A percentile compares a stretch with the other conserved stretches of the same genome.
These are phyloP conservation scores for Fusarium pseudoanthophilum DNA, from an alignment of 2,329 filamentous ascomycete genomes.

Conservation along the genomic window DNA sequence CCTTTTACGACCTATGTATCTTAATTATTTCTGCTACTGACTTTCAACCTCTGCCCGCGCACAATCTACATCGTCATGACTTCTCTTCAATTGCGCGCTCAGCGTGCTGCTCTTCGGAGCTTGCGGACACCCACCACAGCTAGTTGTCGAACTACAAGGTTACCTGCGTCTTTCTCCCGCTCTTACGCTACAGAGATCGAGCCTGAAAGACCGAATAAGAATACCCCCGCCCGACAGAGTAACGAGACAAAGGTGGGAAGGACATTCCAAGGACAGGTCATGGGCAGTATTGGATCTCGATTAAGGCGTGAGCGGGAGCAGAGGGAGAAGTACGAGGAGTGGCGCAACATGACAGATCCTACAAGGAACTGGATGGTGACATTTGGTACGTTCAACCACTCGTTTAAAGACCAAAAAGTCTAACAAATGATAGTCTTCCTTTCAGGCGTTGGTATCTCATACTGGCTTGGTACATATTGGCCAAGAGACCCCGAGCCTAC, in stretches of 20 bases:
- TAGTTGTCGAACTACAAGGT: constrained; percentile 25
- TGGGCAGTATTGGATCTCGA: constrained; percentile 66
- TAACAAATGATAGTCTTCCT: constrained; percentile 59
- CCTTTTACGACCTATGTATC: background rate
- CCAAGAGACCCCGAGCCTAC: constrained; percentile 60
- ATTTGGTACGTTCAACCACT: constrained; percentile 58
- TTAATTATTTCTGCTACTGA: constrained; percentile 17
- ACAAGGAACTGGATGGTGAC: constrained; percentile 63
- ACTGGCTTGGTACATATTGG: constrained; percentile 68
- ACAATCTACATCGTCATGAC: constrained; percentile 39
- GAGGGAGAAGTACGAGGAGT: constrained; percentile 60
- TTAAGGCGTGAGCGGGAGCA: constrained; percentile 66
- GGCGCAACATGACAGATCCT: constrained; percentile 54
- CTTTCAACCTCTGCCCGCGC: constrained; percentile 5
- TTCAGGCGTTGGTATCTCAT: constrained; percentile 62
- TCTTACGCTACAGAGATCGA: constrained; percentile 52
- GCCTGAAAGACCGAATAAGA: constrained; percentile 49
- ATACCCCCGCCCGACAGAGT: constrained; percentile 42
- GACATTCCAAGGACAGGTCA: constrained; percentile 68
- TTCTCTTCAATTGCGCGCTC: constrained; percentile 49
- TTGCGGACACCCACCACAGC: constrained; percentile 37
- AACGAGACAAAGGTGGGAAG: constrained; percentile 54
- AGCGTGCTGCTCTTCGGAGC: constrained; percentile 47
- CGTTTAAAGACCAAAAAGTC: background rate
- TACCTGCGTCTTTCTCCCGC: constrained; percentile 38